Evolutionary conservation across 2,329 filamentous ascomycete species (phyloP).

Genomic region (Aspergillus sp.): DNA sequence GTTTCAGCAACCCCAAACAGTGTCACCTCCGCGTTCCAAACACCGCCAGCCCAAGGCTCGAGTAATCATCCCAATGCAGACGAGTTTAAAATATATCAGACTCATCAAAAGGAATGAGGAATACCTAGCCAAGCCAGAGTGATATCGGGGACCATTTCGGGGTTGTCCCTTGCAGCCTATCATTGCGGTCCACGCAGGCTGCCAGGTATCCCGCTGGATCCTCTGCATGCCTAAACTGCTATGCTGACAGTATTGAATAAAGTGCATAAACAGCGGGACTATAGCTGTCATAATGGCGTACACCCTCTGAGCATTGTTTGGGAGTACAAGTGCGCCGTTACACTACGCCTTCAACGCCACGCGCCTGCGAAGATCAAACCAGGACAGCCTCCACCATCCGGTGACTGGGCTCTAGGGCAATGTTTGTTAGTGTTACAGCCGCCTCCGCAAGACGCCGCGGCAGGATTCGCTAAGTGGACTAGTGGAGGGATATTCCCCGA

Average conservation of each 20-base stretch:
- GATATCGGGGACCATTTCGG: conserved; percentile 13
- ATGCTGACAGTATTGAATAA: not conserved
- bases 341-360: not conserved
- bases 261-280: too few relatives aligned
- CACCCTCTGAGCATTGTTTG: not conserved
- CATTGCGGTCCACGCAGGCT: not conserved
- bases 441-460: too few relatives aligned
- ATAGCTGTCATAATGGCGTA: too few relatives aligned
- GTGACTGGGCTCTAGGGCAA: too few relatives aligned
- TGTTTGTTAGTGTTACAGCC: too few relatives aligned
- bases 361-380: not conserved
- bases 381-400: not conserved
- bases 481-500: not conserved
- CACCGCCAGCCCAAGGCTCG: not conserved
- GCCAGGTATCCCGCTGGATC: not conserved
- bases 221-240: not conserved
- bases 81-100: not conserved
- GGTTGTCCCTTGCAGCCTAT: not conserved
- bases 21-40: not conserved
- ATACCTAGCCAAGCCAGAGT: not conserved
- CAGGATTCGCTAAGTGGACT: not conserved
- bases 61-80: not conserved
- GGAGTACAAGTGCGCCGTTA: conserved; percentile 1
- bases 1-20: not conserved
- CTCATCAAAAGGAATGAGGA: not conserved